phyloP scores from a whole-genome alignment of 2,329 filamentous ascomycete species.

The Microdochium paspali region DNA sequence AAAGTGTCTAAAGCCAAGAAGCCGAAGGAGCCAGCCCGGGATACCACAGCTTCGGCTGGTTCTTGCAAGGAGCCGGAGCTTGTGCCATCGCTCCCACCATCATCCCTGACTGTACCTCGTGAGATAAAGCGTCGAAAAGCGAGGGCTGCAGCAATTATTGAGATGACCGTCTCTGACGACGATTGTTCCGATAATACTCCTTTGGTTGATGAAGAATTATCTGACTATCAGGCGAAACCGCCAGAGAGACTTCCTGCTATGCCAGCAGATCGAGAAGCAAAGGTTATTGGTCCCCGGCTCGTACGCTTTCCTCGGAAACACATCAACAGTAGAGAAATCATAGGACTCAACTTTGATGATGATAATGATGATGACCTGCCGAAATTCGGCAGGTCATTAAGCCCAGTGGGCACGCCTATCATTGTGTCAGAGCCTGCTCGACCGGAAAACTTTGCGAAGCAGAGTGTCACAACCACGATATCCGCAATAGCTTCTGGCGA shows the following conservation, averaged over 20 bases:
- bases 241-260: background rate
- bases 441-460: too few relatives aligned
- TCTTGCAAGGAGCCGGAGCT: too few relatives aligned
- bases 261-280: background rate
- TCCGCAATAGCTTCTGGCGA: too few relatives aligned
- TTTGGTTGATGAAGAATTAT: background rate
- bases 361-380: slow-evolving; percentile 13
- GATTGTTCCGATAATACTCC: background rate
- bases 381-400: background rate
- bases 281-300: slow-evolving; percentile 11
- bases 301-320: slow-evolving; percentile 16
- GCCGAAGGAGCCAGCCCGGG: too few relatives aligned
- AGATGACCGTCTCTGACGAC: background rate
- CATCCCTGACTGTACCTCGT: too few relatives aligned
- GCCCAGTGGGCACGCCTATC: too few relatives aligned
- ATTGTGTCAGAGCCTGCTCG: too few relatives aligned
- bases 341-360: slow-evolving; percentile 18
- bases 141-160: background rate
- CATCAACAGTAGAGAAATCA: slow-evolving; percentile 20
- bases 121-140: too few relatives aligned
- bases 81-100: too few relatives aligned
- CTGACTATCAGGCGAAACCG: background rate
- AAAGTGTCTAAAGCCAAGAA: too few relatives aligned
- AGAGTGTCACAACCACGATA: too few relatives aligned
- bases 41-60: too few relatives aligned